Evolutionary conservation across 169 alveolate genomes (phyloP).

Genomic region (Plasmodium sp.): DNA sequence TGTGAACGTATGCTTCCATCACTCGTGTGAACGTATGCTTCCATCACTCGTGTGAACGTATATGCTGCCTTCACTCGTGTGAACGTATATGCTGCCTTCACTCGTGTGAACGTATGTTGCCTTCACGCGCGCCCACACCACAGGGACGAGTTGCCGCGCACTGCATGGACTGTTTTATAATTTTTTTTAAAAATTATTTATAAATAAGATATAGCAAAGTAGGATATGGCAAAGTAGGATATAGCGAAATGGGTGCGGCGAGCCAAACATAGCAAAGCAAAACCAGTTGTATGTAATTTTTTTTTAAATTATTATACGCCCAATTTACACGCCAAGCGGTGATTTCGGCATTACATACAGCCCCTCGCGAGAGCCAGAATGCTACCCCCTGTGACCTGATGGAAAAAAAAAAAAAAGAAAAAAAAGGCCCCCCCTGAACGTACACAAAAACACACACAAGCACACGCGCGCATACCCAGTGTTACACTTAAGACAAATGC

Average conservation of each 20-base stretch:
- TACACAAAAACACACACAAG: not conserved
- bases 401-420: not conserved
- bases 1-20: not conserved
- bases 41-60: too few species aligned
- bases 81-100: too few species aligned
- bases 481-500: not conserved
- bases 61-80: not conserved
- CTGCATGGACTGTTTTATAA: constrained; percentile 36
- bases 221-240: not conserved
- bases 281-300: not conserved
- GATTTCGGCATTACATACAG: not conserved
- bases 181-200: constrained; percentile 61
- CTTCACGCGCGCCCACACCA: not conserved
- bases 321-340: not conserved
- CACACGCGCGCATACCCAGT: not conserved
- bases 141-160: constrained; percentile 6
- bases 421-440: not conserved
- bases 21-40: too few species aligned
- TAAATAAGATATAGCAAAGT: constrained; percentile 23
- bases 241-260: not conserved
- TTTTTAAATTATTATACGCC: not conserved
- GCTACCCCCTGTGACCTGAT: not conserved
- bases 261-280: not conserved
- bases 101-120: not conserved
- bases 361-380: not conserved